Conservation (phyloP, 768 basidiomycete genomes). For the Suillus americanus region DNA sequence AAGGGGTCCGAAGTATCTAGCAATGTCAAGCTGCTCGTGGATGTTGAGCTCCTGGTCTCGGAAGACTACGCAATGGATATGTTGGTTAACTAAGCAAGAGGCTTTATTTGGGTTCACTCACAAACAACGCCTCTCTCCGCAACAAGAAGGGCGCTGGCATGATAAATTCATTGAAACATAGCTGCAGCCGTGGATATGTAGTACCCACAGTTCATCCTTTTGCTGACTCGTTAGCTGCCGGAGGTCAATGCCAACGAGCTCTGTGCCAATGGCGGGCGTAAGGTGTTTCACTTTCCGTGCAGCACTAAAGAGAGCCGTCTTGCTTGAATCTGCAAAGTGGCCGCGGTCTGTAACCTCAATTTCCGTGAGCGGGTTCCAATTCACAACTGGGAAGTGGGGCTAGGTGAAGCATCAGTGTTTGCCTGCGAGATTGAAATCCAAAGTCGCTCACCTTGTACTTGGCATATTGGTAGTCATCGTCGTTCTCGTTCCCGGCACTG, state of each 20-base stretch:
- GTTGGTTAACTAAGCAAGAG: background rate
- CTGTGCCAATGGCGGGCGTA: slow-evolving; percentile 74
- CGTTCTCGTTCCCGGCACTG: slow-evolving; percentile 46
- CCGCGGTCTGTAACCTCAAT: slow-evolving; percentile 65
- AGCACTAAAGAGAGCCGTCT: slow-evolving; percentile 61
- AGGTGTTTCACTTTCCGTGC: slow-evolving; percentile 68
- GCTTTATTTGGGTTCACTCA: slow-evolving; percentile 32
- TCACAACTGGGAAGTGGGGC: slow-evolving; percentile 63
- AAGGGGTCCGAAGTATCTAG: slow-evolving; percentile 68
- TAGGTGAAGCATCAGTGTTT: slow-evolving; percentile 24
- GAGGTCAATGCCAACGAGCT: slow-evolving; percentile 72
- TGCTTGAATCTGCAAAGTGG: slow-evolving; percentile 65
- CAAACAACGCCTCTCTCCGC: slow-evolving; percentile 79
- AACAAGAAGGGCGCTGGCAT: slow-evolving; percentile 61
- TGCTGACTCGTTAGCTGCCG: slow-evolving; percentile 63
- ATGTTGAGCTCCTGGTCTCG: slow-evolving; percentile 72
- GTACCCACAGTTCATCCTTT: slow-evolving; percentile 75
- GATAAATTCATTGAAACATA: slow-evolving; percentile 12
- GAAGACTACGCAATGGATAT: slow-evolving; percentile 51
- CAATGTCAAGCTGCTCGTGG: slow-evolving; percentile 70
- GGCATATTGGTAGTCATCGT: slow-evolving; percentile 52
- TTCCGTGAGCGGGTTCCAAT: slow-evolving; percentile 64
- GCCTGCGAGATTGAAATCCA: background rate
- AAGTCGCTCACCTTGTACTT: slow-evolving; percentile 52
- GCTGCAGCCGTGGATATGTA: background rate